Conservation (phyloP, 2,329 filamentous ascomycete genomes). For the Alternaria ethzedia region DNA sequence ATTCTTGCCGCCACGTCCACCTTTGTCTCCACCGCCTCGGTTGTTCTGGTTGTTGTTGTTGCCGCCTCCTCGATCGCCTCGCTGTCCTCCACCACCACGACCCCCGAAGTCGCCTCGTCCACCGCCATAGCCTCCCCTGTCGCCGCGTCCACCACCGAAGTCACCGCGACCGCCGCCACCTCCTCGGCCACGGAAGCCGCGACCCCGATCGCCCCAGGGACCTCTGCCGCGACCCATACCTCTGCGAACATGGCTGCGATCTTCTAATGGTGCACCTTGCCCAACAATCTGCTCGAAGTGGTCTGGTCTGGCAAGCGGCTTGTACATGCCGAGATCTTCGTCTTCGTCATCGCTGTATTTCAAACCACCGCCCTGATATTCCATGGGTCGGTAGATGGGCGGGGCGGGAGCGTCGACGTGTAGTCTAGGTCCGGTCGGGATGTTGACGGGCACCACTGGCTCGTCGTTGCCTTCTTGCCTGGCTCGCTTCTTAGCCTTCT, state of each 20-base stretch:
- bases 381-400: constrained; percentile 25
- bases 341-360: constrained; percentile 55
- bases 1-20: constrained; percentile 34
- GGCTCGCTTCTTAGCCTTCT: constrained; percentile 65
- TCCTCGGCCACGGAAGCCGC: constrained; percentile 45
- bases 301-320: constrained; percentile 54
- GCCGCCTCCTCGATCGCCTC: constrained; percentile 27
- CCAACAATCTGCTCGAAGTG: constrained; percentile 55
- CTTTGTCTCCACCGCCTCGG: constrained; percentile 28
- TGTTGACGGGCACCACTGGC: constrained; percentile 19
- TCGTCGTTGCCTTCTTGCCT: constrained; percentile 39
- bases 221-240: constrained; percentile 43
- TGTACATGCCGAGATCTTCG: constrained; percentile 55
- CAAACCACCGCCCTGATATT: constrained; percentile 45
- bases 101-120: constrained; percentile 20
- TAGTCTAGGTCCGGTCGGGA: constrained; percentile 29
- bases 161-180: constrained; percentile 32
- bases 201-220: constrained; percentile 45
- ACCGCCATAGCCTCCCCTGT: constrained; percentile 25
- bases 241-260: constrained; percentile 45
- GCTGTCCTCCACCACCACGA: constrained; percentile 36
- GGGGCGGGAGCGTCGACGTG: constrained; percentile 25
- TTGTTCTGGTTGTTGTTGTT: constrained; percentile 5
- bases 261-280: constrained; percentile 46
- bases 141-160: constrained; percentile 37